Base-by-base conservation (phyloP, 257 asterid species). In the Solanum paucissectum region DNA sequence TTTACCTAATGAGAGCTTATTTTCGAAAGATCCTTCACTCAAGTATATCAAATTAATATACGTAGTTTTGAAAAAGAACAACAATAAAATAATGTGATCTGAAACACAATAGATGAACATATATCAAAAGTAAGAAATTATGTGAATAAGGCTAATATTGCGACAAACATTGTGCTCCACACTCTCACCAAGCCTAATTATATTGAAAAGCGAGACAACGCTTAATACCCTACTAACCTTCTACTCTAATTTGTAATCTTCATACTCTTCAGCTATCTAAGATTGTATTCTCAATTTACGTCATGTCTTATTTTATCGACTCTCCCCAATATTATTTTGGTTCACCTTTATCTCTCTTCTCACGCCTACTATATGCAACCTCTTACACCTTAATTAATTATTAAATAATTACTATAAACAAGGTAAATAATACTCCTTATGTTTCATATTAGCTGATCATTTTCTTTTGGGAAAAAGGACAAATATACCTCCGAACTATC, bases 11-110 rank as follows among this genome's bases (percentile, higher is more conserved):
- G 16, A 34, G 6, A 34, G 10, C 0, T 38, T 38, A 10, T 12
- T 44, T 44, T 12, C 18, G 2, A 0, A 55, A 55, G 1, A 55
- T 20, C 1, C 0, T 52, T 55, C 0, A 55, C 0, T 6, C 0
- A 20, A 20, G 1, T 55, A 2, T 3, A 20, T 7, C 0, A 18
- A 18, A 7, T 55, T 0, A 55, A 18, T 0, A 21, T 55, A 55
- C 1, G 0, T 55, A 52, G 11, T 55, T 55, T 25, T 66, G 4
- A 60, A 21, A n/a, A 23, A 52, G 1, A 60, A 1, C 0, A 60
- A 60, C 0, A 9, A 21, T 1, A 60, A 60, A 23, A 60, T 60
- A 60, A 60, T 60, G 14, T 62, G 1, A 9, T n/a, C 6, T 10
- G 7, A 62, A 62, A 23, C 3, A 10, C 3, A 23, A 9, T n/a